Conservation (phyloP, 2,329 filamentous ascomycete genomes). For the Didymella glomerata region DNA sequence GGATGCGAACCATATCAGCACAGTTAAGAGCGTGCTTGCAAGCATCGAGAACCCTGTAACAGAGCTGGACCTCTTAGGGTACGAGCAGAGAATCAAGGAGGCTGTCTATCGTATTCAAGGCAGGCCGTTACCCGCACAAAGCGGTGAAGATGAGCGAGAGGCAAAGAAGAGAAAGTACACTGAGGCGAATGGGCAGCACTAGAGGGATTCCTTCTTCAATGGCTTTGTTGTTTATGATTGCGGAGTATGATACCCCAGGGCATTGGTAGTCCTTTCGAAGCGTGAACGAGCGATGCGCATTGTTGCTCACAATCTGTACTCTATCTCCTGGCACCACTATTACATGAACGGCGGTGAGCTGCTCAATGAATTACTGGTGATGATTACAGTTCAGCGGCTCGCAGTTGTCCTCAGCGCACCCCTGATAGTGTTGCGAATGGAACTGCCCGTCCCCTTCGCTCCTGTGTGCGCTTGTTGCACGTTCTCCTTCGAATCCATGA, state of each 20-base stretch:
- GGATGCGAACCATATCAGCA: constrained; percentile 87
- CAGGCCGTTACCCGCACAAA: constrained; percentile 43
- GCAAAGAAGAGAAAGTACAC: constrained; percentile 49
- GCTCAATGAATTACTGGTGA: background rate
- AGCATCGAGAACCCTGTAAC: constrained; percentile 88
- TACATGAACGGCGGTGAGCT: background rate
- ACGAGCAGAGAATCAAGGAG: constrained; percentile 75
- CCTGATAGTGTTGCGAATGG: background rate
- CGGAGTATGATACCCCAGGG: constrained; percentile 1
- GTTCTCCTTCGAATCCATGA: background rate
- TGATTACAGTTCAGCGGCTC: background rate
- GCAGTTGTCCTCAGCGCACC: background rate
- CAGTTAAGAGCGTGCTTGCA: constrained; percentile 84
- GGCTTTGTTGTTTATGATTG: background rate
- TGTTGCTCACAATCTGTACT: background rate
- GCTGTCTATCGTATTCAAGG: constrained; percentile 74
- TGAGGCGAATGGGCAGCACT: constrained; percentile 31
- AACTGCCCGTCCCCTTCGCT: background rate
- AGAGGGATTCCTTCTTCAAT: background rate
- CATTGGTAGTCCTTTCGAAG: background rate
- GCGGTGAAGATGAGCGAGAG: constrained; percentile 34
- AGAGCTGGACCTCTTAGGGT: constrained; percentile 78
- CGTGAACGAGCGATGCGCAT: background rate
- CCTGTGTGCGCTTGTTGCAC: background rate
- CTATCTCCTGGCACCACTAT: background rate